Percentiles rank a stretch among this genome's conserved stretches.
These are phyloP conservation scores for Neonothopanus nambi DNA, from an alignment of 1,284 basidiomycete genomes.

Conservation along the genomic window DNA sequence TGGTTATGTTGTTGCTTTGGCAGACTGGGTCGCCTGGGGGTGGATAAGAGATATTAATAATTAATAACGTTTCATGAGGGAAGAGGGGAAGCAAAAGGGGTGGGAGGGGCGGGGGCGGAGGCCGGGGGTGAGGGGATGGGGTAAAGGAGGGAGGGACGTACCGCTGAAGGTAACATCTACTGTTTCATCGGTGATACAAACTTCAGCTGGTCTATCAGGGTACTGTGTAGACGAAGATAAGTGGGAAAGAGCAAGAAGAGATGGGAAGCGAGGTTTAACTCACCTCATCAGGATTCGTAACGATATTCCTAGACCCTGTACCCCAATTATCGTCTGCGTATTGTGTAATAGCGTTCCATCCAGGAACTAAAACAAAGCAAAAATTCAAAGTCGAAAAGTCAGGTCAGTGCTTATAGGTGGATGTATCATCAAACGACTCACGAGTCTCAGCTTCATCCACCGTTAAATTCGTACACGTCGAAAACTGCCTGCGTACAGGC, in stretches of 20 bases:
- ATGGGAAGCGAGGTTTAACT: background rate
- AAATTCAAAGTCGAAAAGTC: background rate
- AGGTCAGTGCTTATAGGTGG: background rate
- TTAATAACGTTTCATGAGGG: background rate
- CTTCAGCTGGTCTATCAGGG: background rate
- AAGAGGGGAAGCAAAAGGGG: background rate
- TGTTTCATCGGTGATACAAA: constrained; percentile 1
- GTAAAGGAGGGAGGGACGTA: background rate
- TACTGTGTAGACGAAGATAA: background rate
- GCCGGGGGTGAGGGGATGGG: too few relatives aligned
- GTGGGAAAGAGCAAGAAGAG: background rate
- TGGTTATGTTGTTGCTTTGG: background rate
- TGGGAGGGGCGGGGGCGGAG: too few relatives aligned
- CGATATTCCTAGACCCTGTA: background rate
- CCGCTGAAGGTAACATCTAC: background rate
- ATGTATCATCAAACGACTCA: background rate
- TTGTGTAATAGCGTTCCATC: background rate
- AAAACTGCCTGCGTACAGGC: background rate
- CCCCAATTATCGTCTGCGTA: background rate
- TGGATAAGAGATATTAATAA: too few relatives aligned
- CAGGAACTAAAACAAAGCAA: background rate
- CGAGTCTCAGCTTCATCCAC: background rate
- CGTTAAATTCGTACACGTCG: background rate
- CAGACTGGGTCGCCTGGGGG: constrained; percentile 2
- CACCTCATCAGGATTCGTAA: constrained; percentile 1